Conservation (phyloP, 495 filamentous ascomycete genomes). For the Xylaria bambusicola region DNA sequence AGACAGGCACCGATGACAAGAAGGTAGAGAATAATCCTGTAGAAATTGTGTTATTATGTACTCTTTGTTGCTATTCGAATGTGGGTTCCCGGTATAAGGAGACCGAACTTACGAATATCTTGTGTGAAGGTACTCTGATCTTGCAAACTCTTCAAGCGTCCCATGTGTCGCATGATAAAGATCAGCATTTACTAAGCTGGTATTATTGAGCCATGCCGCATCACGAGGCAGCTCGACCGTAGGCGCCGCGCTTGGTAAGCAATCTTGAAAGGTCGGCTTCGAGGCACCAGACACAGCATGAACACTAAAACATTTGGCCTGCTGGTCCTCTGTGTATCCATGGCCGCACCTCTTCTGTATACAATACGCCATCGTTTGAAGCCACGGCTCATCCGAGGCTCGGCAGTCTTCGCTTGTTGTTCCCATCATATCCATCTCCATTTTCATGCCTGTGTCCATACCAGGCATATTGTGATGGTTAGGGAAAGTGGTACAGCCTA, state of each 20-base stretch:
- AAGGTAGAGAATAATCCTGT: conserved; percentile 11
- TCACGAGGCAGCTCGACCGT: background rate
- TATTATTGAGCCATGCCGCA: conserved; percentile 13
- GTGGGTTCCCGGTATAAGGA: too few species aligned
- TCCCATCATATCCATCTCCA: conserved; percentile 10
- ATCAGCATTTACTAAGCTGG: conserved; percentile 7
- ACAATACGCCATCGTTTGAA: conserved; percentile 17
- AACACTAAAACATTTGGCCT: conserved; percentile 1
- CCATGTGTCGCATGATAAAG: conserved; percentile 6
- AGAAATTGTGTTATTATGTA: background rate
- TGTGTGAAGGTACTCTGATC: conserved; percentile 8
- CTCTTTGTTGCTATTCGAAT: too few species aligned
- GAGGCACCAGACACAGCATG: conserved; percentile 2
- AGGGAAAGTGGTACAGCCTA: conserved; percentile 3
- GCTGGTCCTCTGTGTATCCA: conserved; percentile 4
- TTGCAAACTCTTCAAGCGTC: conserved; percentile 3
- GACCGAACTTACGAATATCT: conserved; percentile 8
- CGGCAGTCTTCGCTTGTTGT: conserved; percentile 14
- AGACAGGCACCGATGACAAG: conserved; percentile 11
- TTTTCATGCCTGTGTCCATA: background rate
- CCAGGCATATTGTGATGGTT: background rate
- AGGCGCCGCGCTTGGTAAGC: conserved; percentile 1
- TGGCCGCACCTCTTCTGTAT: conserved; percentile 7
- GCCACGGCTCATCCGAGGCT: conserved; percentile 11
- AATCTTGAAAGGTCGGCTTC: conserved; percentile 1